These are phyloP conservation scores for Erysimum cheiranthoides DNA, from an alignment of 345 rosid genomes.

Conservation along the genomic window DNA sequence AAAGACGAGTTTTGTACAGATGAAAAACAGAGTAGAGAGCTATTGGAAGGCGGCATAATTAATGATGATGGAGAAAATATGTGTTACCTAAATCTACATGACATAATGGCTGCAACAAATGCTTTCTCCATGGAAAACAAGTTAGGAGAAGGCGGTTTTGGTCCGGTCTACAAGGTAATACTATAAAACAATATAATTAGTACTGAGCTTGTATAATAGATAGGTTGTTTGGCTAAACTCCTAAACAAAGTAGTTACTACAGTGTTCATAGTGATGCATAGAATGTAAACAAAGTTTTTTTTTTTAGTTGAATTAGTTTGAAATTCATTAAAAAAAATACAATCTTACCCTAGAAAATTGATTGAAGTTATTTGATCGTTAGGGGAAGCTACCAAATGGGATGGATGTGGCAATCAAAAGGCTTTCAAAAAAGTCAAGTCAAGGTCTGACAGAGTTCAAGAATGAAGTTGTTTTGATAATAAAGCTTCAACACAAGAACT, in stretches of 20 bases:
- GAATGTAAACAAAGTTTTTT: too few species aligned
- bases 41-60: background rate
- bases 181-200: background rate
- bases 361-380: background rate
- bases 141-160: slow-evolving; percentile 24
- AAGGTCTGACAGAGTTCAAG: background rate
- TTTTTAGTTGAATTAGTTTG: too few species aligned
- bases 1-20: background rate
- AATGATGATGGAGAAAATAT: background rate
- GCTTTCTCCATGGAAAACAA: background rate
- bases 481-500: slow-evolving; percentile 22
- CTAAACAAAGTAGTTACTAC: background rate
- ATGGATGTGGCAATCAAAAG: slow-evolving; percentile 4
- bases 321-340: too few species aligned
- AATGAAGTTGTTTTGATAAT: background rate
- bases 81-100: background rate
- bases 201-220: background rate
- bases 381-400: slow-evolving; percentile 10
- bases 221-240: background rate
- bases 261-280: too few species aligned
- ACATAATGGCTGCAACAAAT: slow-evolving; percentile 11
- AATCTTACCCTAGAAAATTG: background rate
- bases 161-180: slow-evolving; percentile 13
- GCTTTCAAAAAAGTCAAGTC: slow-evolving; percentile 13
- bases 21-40: background rate